Base-by-base conservation (phyloP, 257 asterid genomes). In the Fraxinus anomala region DNA sequence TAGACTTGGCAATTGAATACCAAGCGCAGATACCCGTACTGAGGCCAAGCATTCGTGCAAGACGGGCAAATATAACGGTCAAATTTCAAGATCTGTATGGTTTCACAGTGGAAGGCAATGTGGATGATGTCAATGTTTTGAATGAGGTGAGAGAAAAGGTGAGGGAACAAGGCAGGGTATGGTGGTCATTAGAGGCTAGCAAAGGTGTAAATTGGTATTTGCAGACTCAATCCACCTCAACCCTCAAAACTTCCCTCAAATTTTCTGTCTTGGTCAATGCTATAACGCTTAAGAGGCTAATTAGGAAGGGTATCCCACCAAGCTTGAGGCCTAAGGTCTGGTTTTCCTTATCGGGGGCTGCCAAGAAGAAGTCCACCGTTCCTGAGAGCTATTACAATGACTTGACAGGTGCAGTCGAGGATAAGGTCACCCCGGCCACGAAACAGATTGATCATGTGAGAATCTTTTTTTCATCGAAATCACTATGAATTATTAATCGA, bases 371-470 rank as follows among this genome's bases (percentile, higher is more conserved):
- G 83, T 93, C 97, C 33, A 95, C 97, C 4, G 99, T 92, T 68
- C 99, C 99, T 2, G 99, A 95, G 16, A 90, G 92, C 79, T 95
- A 95, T 85, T 95, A 95, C 84, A 82, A 83, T 79, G 99, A 95
- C 84, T 82, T 95, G 86, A 88, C 83, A 56, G 24, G 54, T 28
- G 99, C 98, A 70, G 97, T 95, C 67, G 86, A 81, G 80, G 93
- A 88, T 80, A 93, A 93, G 81, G 91, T 90, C 79, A 95, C 98
- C 61, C 83, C 99, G 79, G 99, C 99, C 6, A 92, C 99, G 77
- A 93, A 90, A 80, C 99, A 95, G 92, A 95, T 95, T 84, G 98
- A 95, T 87, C 99, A 95, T 83, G 99, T 95, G 87, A 84, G 94
- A 69, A 5, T 21, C 8, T 49, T n/a, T 31, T 23, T 76, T 77